Percentiles rank a stretch among this genome's conserved stretches.
phyloP scores from a whole-genome alignment of 1,284 basidiomycete species.

The Volvariella surrecta region DNA sequence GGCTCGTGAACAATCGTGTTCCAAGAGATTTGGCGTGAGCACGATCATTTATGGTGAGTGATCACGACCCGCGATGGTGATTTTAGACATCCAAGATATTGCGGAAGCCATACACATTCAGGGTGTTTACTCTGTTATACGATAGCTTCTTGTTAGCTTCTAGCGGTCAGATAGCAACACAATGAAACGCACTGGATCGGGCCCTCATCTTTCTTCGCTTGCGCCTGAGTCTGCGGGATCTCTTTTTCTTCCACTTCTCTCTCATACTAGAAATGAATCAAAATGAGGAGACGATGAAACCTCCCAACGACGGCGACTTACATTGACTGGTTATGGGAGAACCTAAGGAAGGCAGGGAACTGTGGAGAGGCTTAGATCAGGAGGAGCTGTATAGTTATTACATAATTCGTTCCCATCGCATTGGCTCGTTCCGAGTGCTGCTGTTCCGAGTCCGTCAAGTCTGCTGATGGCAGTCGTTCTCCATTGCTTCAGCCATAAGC shows the following conservation, averaged over 20 bases:
- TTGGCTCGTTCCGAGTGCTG: conserved; percentile 1
- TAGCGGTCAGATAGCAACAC: not conserved
- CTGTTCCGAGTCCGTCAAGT: conserved; percentile 2
- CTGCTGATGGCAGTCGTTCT: not conserved
- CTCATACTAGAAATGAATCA: conserved; percentile 47
- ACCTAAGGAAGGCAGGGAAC: conserved; percentile 14
- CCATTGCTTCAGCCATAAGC: no score
- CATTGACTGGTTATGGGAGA: conserved; percentile 26
- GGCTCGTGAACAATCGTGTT: not conserved
- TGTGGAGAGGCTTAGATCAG: conserved; percentile 11
- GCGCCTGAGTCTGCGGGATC: conserved; percentile 79
- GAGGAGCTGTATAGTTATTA: conserved; percentile 43
- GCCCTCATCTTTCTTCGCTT: conserved; percentile 90
- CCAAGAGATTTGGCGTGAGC: not conserved
- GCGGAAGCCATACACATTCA: conserved; percentile 18
- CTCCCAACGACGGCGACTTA: conserved; percentile 17
- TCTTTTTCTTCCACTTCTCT: conserved; percentile 92
- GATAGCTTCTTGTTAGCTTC: no score
- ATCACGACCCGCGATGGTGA: no score
- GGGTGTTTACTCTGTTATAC: conserved; percentile 30
- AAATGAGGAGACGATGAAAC: not conserved
- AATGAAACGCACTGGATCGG: conserved; percentile 65
- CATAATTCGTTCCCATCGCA: conserved; percentile 11
- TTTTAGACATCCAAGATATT: conserved; percentile 14
- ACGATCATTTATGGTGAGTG: not conserved